Base-by-base conservation (phyloP, 2,329 filamentous ascomycete genomes). In the Clarireedia paspali region DNA sequence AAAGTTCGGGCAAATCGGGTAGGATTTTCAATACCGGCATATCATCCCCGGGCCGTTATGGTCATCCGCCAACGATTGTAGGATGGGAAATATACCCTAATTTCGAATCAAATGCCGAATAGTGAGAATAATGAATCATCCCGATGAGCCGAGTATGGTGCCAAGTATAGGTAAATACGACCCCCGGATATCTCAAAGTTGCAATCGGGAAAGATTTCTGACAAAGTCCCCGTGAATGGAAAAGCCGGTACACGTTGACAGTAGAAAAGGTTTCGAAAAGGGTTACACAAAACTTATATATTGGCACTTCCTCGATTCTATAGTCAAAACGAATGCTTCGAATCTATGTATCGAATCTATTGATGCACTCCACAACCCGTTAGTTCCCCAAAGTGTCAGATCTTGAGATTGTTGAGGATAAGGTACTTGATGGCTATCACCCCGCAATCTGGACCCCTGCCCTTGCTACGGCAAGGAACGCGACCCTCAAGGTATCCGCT, bases 361-460 rank as follows among this genome's bases (percentile, higher is more conserved):
- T 34, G 30, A 12, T 34, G 14, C 9, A 34, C 30, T 12, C 30
- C 30, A 34, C 30, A 42, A 20, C 39, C n/a, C 17, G 6, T 42
- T 20, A 48, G 14, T 53, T 47, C 40, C 40, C 50, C 50, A 26
- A 40, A 53, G 38, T 53, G 44, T 23, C n/a, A 23, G 10, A 53
- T 23, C 26, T 24, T 26, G 30, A n/a, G 27, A 14, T 36, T 10
- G 10, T 34, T 12, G 5, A 20, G 23, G 10, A 14, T 47, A 36
- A 27, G 24, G 26, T 30, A 26, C 27, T 38, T 10, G 17, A 23
- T 48, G 27, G 23, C 39, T 6, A 47, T 42, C 51, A 49, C 51
- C 51, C 51, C 51, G 44, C 51, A 24, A 48, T 54, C 27, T 44
- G 44, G 23, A 12, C 17, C n/a, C 34, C 17, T 40, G 39, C 17